These are phyloP conservation scores for Talaromyces stipitatus DNA, from an alignment of 495 filamentous ascomycete genomes.

Conservation along the genomic window DNA sequence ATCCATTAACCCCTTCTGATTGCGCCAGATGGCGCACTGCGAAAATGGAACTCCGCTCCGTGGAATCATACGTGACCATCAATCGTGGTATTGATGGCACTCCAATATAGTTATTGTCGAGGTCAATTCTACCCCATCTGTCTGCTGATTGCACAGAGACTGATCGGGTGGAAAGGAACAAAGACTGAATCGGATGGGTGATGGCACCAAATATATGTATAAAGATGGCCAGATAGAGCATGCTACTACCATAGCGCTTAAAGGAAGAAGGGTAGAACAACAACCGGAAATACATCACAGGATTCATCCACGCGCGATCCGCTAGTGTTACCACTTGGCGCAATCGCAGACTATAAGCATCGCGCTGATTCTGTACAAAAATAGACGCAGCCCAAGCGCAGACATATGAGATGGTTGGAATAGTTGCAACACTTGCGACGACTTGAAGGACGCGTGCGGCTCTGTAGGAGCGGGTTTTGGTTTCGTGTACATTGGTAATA, in stretches of 20 bases:
- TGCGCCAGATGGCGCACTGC: background rate
- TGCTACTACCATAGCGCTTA: slow-evolving; percentile 12
- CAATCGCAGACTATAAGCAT: slow-evolving; percentile 8
- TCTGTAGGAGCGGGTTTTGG: background rate
- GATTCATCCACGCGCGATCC: slow-evolving; percentile 15
- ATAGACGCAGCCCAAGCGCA: slow-evolving; percentile 17
- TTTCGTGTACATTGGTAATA: background rate
- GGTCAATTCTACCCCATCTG: background rate
- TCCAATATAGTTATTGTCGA: too few species aligned
- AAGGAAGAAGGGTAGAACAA: slow-evolving; percentile 1
- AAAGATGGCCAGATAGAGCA: slow-evolving; percentile 12
- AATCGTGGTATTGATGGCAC: background rate
- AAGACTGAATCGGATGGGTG: slow-evolving; percentile 17
- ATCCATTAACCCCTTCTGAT: background rate
- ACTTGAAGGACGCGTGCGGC: slow-evolving; percentile 1
- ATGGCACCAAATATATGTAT: slow-evolving; percentile 13
- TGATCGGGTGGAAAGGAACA: slow-evolving; percentile 9
- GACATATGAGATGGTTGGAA: slow-evolving; percentile 16
- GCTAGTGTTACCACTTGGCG: slow-evolving; percentile 18
- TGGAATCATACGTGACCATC: too few species aligned
- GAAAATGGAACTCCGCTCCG: background rate
- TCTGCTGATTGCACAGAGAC: background rate
- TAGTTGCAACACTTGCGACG: slow-evolving; percentile 4
- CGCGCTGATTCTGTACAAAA: slow-evolving; percentile 17
- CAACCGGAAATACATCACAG: background rate